These are phyloP conservation scores for Cercospora janseana DNA, from an alignment of 2,329 filamentous ascomycete genomes.

Conservation along the genomic window DNA sequence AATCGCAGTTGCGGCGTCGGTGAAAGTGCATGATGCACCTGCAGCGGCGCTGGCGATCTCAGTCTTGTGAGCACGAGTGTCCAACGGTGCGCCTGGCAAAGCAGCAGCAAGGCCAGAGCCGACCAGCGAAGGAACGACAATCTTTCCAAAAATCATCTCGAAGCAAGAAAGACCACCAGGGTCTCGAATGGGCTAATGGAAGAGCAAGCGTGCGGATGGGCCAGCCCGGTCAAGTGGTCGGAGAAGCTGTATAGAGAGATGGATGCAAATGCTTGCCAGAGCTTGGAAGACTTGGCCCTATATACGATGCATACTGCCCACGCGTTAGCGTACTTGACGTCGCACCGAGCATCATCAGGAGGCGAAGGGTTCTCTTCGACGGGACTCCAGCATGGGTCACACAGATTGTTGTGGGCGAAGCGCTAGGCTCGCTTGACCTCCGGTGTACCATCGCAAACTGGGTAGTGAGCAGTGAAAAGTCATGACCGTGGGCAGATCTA, in stretches of 20 bases:
- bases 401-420: too few relatives aligned
- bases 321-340: too few relatives aligned
- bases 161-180: slow-evolving; percentile 6
- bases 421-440: too few relatives aligned
- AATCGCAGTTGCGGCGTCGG: slow-evolving; percentile 20
- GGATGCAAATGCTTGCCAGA: slow-evolving; percentile 6
- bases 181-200: slow-evolving; percentile 12
- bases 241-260: slow-evolving; percentile 15
- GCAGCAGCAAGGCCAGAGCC: slow-evolving; percentile 24
- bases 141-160: slow-evolving; percentile 25
- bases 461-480: too few relatives aligned
- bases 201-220: slow-evolving; percentile 14
- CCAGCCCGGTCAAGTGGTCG: slow-evolving; percentile 9
- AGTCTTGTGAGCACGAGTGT: neutral
- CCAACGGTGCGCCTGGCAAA: slow-evolving; percentile 13
- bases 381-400: too few relatives aligned
- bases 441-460: too few relatives aligned
- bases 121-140: slow-evolving; percentile 21
- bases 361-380: too few relatives aligned
- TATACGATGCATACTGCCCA: slow-evolving; percentile 17
- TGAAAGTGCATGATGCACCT: slow-evolving; percentile 22
- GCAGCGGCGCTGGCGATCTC: neutral
- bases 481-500: too few relatives aligned
- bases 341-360: too few relatives aligned
- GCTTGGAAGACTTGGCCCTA: slow-evolving; percentile 22